A percentile compares a stretch with the other conserved stretches of the same genome.
These are phyloP conservation scores for Colletotrichum gigasporum DNA, from an alignment of 2,329 filamentous ascomycete genomes.

Conservation along the genomic window DNA sequence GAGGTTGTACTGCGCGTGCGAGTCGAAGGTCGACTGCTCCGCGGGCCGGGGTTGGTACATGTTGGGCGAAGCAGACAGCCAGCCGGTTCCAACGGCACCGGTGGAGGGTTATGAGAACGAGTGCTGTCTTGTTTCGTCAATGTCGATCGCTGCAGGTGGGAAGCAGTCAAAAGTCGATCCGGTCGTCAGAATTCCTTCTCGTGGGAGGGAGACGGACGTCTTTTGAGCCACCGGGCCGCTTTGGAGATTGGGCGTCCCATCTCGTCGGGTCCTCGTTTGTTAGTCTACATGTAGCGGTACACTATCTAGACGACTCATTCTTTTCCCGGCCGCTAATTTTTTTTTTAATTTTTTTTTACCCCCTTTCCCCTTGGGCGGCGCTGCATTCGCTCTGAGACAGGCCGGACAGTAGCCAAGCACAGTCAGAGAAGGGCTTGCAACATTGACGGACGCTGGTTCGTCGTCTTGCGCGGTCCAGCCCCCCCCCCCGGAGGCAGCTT, in stretches of 20 bases:
- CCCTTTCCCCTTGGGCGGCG: too few species aligned
- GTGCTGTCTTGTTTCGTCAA: not conserved
- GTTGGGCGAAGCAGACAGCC: not conserved
- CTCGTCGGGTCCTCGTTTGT: not conserved
- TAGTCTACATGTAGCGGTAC: too few species aligned
- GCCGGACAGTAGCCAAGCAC: not conserved
- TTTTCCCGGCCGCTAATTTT: not conserved
- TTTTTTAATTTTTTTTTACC: too few species aligned
- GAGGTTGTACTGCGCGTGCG: constrained; percentile 41
- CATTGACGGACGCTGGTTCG: not conserved
- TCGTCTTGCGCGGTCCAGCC: not conserved
- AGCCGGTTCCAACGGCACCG: not conserved
- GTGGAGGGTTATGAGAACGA: too few species aligned
- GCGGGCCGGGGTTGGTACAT: constrained; percentile 22
- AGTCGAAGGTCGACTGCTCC: constrained; percentile 38
- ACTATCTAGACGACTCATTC: too few species aligned
- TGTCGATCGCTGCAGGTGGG: not conserved
- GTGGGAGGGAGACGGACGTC: not conserved
- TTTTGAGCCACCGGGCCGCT: constrained; percentile 7
- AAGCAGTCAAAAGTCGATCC: too few species aligned
- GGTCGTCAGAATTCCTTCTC: not conserved
- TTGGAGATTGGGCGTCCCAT: not conserved
- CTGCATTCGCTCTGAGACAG: not conserved
- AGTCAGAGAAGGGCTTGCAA: not conserved
- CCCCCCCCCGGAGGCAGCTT: constrained; percentile 10